A percentile compares a stretch with the other conserved stretches of the same genome.
These are phyloP conservation scores for Golubevia sp. DNA, from an alignment of 1,284 basidiomycete species.

Conservation along the genomic window DNA sequence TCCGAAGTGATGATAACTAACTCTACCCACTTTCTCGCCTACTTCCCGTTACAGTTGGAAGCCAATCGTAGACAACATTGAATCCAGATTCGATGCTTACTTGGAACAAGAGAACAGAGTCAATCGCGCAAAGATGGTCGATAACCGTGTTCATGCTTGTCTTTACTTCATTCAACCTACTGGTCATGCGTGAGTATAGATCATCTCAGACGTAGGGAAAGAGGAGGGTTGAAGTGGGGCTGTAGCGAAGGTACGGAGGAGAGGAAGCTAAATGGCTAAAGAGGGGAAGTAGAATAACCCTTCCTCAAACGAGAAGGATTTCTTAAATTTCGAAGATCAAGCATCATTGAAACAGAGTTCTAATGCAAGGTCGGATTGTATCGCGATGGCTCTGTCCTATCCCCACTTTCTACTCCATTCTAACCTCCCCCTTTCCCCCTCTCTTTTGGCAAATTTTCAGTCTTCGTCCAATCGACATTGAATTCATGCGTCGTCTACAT, in stretches of 20 bases:
- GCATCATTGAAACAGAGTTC: no score
- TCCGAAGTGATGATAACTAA: neutral
- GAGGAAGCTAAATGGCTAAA: neutral
- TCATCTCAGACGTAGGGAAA: no score
- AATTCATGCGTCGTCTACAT: conserved; percentile 58
- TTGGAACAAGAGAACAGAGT: conserved; percentile 60
- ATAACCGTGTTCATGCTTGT: conserved; percentile 60
- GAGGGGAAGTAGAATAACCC: no score
- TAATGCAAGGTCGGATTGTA: no score
- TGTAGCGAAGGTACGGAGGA: neutral
- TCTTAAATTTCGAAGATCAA: no score
- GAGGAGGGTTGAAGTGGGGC: neutral
- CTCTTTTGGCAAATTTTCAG: conserved; percentile 7
- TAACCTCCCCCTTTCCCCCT: neutral
- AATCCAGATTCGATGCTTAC: conserved; percentile 57
- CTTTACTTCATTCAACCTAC: conserved; percentile 61
- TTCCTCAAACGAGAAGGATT: neutral
- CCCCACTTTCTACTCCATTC: no score
- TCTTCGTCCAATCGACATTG: conserved; percentile 57
- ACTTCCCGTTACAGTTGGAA: conserved; percentile 54
- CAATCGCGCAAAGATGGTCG: conserved; percentile 54
- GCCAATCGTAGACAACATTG: conserved; percentile 59
- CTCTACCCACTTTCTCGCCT: neutral
- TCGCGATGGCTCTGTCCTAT: no score
- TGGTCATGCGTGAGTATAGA: conserved; percentile 37